Percentiles rank a stretch among this genome's conserved stretches.
phyloP scores from a whole-genome alignment of 2,329 filamentous ascomycete species.

The Geosmithia flava region DNA sequence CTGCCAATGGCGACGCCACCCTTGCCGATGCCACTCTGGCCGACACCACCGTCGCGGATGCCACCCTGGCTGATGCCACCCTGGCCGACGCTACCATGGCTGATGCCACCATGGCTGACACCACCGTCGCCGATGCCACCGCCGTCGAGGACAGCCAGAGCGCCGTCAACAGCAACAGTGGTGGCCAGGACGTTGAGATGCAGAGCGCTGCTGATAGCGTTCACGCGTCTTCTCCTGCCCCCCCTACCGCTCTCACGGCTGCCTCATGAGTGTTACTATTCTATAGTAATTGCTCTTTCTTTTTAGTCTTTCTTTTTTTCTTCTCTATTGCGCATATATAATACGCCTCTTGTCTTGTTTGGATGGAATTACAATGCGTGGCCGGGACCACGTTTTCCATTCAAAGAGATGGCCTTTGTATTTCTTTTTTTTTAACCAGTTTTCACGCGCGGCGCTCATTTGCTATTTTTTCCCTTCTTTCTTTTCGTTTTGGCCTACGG shows the following conservation, averaged over 20 bases:
- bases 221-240: conserved; percentile 38
- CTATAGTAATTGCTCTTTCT: neutral
- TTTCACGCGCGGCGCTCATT: neutral
- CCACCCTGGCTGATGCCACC: neutral
- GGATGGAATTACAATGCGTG: neutral
- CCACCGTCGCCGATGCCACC: neutral
- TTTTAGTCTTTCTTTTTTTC: neutral
- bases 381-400: neutral
- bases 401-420: neutral
- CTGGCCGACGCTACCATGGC: neutral
- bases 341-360: neutral
- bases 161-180: conserved; percentile 28
- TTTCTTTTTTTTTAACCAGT: neutral
- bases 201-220: conserved; percentile 32
- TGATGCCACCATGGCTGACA: neutral
- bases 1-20: neutral
- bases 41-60: neutral
- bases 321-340: neutral
- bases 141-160: conserved; percentile 28
- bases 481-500: neutral
- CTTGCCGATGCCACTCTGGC: too few relatives aligned
- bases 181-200: conserved; percentile 36
- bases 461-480: neutral
- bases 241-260: conserved; percentile 32
- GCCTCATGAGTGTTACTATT: conserved; percentile 17